These are phyloP conservation scores for Candida sonorensis DNA, from an alignment of 805 yeast species.

Conservation along the genomic window DNA sequence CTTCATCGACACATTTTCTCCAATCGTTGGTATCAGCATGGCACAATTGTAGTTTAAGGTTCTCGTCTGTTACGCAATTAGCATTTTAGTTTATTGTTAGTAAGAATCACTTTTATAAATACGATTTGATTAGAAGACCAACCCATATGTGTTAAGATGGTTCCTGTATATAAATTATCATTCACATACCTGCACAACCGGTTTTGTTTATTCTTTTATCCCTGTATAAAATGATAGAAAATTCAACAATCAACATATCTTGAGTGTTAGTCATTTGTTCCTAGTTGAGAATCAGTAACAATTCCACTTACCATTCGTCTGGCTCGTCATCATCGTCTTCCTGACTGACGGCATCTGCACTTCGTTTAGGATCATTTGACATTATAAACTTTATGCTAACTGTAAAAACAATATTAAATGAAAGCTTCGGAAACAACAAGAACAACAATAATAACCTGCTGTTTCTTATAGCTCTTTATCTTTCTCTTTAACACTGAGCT, in stretches of 20 bases:
- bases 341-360: no score
- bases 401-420: background rate
- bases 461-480: constrained; percentile 1
- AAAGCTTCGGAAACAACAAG: background rate
- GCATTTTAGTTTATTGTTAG: no score
- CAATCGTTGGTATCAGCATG: constrained; percentile 80
- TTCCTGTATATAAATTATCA: no score
- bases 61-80: constrained; percentile 43
- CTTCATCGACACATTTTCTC: constrained; percentile 65
- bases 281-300: background rate
- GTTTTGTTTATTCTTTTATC: constrained; percentile 66
- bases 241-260: no score
- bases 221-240: no score
- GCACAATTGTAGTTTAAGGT: constrained; percentile 62
- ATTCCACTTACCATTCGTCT: constrained; percentile 53
- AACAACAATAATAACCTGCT: background rate
- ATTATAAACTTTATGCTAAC: constrained; percentile 4
- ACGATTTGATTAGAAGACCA: no score
- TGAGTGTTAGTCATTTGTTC: background rate
- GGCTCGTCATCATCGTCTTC: constrained; percentile 49
- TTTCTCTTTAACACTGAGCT: no score
- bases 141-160: no score
- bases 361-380: constrained; percentile 6
- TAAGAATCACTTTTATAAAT: no score
- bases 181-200: constrained; percentile 57